A percentile compares a stretch with the other conserved stretches of the same genome.
Evolutionary conservation across 2,329 filamentous ascomycete genomes (phyloP).

Genomic region (Capronia americana): DNA sequence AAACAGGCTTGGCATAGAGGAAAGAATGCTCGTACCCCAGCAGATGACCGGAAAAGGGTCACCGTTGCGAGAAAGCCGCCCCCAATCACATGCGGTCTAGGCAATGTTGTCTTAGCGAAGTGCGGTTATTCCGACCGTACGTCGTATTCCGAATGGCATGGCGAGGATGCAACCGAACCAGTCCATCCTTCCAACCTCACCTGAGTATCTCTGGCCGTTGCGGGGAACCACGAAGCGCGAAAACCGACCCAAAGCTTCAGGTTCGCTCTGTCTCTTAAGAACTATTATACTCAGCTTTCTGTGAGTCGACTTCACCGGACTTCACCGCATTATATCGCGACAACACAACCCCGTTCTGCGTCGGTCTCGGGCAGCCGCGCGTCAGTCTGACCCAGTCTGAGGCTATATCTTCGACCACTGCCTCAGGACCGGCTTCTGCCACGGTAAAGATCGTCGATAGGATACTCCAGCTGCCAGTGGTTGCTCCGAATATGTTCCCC

Average conservation of each 20-base stretch:
- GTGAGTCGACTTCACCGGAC: neutral
- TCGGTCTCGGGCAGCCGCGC: neutral
- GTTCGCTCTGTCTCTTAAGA: neutral
- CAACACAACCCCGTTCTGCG: neutral
- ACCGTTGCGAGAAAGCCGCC: neutral
- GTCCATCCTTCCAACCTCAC: neutral
- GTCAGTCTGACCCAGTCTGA: neutral
- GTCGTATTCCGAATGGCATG: neutral
- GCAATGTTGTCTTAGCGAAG: too few species aligned
- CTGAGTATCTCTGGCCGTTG: neutral
- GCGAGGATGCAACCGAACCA: neutral
- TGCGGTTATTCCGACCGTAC: neutral
- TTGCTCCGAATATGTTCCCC: constrained; percentile 23
- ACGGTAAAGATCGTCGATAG: neutral
- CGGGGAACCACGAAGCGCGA: neutral
- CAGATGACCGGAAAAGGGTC: neutral
- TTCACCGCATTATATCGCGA: neutral
- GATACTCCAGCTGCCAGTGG: neutral
- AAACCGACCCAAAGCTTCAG: too few species aligned
- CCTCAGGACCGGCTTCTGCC: neutral
- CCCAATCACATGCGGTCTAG: neutral
- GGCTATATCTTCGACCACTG: neutral
- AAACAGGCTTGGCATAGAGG: neutral
- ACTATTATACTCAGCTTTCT: neutral
- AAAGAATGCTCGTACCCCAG: neutral